Evolutionary conservation across 2,329 filamentous ascomycete genomes (phyloP).

Genomic region (Hypocreales sp.): DNA sequence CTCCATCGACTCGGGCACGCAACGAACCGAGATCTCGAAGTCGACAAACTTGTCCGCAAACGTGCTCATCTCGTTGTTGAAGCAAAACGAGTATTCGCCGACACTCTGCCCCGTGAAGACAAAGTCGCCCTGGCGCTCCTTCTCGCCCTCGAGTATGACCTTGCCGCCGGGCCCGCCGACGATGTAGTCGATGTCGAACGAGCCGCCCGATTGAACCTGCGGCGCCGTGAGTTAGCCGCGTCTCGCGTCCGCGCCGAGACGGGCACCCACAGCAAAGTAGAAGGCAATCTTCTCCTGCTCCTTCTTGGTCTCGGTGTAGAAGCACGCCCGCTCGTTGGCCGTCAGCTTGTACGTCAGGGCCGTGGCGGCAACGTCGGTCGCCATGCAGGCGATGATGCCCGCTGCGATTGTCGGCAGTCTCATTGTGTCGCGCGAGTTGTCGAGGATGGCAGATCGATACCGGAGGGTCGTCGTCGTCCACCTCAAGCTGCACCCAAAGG

Average conservation of each 20-base stretch:
- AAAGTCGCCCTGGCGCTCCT: constrained; percentile 91
- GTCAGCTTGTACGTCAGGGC: constrained; percentile 85
- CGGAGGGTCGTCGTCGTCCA: no score
- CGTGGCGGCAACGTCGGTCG: constrained; percentile 64
- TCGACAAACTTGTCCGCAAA: constrained; percentile 96
- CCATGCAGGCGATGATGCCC: constrained; percentile 56
- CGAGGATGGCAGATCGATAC: no score
- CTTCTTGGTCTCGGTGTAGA: constrained; percentile 69
- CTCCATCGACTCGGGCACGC: no score
- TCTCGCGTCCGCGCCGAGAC: neutral
- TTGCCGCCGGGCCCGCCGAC: constrained; percentile 72
- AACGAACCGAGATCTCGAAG: constrained; percentile 72
- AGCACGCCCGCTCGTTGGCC: constrained; percentile 91
- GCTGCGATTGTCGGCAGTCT: constrained; percentile 44
- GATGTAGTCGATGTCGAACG: constrained; percentile 90
- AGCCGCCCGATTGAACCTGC: constrained; percentile 93
- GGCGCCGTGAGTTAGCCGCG: neutral
- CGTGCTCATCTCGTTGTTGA: constrained; percentile 96
- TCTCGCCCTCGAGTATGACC: constrained; percentile 69
- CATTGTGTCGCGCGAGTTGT: constrained; percentile 33
- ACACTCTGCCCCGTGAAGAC: constrained; percentile 83
- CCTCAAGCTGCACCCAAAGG: no score
- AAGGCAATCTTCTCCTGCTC: constrained; percentile 84
- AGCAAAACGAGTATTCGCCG: constrained; percentile 95
- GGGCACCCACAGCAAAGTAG: constrained; percentile 76